Conservation (phyloP, 139 green algal species). For the Picochlorum sp. region DNA sequence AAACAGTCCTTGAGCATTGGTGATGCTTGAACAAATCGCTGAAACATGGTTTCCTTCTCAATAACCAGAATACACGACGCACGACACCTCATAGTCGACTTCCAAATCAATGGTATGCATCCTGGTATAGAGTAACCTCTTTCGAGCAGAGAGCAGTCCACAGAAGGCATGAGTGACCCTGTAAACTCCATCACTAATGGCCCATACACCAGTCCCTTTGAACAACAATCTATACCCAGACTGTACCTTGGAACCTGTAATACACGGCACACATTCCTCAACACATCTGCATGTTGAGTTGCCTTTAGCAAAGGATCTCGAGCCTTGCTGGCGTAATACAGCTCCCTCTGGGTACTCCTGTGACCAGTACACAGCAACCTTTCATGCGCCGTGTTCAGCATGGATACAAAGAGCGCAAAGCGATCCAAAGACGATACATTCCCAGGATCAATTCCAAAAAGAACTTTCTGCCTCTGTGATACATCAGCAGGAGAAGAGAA, state of each 20-base stretch:
- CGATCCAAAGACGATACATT: too few relatives aligned
- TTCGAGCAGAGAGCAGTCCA: background rate
- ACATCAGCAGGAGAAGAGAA: too few relatives aligned
- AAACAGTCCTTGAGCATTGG: constrained; percentile 55
- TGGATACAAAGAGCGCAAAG: constrained; percentile 36
- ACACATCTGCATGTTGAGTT: constrained; percentile 40
- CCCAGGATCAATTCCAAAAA: too few relatives aligned
- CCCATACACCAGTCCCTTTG: constrained; percentile 54
- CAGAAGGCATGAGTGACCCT: background rate
- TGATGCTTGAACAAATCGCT: constrained; percentile 9
- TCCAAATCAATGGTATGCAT: constrained; percentile 36
- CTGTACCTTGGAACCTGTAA: constrained; percentile 44
- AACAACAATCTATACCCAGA: constrained; percentile 52
- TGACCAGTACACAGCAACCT: constrained; percentile 28
- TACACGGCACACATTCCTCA: constrained; percentile 49
- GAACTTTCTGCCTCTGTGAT: too few relatives aligned
- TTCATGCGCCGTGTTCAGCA: constrained; percentile 49
- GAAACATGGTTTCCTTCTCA: constrained; percentile 80
- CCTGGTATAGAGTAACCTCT: constrained; percentile 38
- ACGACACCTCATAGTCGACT: constrained; percentile 33
- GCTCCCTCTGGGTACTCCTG: constrained; percentile 51
- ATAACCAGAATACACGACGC: constrained; percentile 51
- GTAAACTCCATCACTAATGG: constrained; percentile 31
- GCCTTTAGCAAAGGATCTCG: constrained; percentile 12
- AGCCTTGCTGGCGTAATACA: constrained; percentile 59